Conservation (phyloP, 805 yeast genomes). For the Hanseniaspora pseudoguilliermondii region DNA sequence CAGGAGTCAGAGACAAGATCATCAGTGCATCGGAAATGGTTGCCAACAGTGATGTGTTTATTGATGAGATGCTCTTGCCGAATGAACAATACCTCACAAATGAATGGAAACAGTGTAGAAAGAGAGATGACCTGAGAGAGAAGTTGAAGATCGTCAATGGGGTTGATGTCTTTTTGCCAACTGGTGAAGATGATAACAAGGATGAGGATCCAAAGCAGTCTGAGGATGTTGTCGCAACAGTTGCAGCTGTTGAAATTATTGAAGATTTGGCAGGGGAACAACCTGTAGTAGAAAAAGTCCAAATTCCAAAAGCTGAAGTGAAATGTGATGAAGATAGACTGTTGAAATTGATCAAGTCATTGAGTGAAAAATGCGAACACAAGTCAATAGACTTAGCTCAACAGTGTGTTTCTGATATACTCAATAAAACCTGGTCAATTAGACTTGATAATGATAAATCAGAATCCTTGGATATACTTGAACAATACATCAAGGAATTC, state of each 20-base stretch:
- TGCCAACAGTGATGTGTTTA: conserved; percentile 89
- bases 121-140: conserved; percentile 49
- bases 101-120: conserved; percentile 63
- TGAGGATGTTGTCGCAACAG: background rate
- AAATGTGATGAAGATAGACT: background rate
- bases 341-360: background rate
- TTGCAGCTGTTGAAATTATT: background rate
- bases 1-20: conserved; percentile 73
- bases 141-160: conserved; percentile 18
- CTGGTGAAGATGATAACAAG: conserved; percentile 15
- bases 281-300: background rate
- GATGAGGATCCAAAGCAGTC: background rate
- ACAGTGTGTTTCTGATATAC: conserved; percentile 4
- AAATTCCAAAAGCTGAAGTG: background rate
- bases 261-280: background rate
- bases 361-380: background rate
- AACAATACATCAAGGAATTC: background rate
- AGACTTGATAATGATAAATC: conserved; percentile 7
- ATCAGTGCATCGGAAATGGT: conserved; percentile 82
- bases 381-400: background rate
- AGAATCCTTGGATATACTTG: background rate
- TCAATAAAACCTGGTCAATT: background rate
- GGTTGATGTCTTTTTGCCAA: conserved; percentile 3
- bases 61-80: conserved; percentile 72
- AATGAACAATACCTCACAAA: conserved; percentile 35